phyloP scores from a whole-genome alignment of 306 rosid species.

The Oxytropis ochrocephala region DNA sequence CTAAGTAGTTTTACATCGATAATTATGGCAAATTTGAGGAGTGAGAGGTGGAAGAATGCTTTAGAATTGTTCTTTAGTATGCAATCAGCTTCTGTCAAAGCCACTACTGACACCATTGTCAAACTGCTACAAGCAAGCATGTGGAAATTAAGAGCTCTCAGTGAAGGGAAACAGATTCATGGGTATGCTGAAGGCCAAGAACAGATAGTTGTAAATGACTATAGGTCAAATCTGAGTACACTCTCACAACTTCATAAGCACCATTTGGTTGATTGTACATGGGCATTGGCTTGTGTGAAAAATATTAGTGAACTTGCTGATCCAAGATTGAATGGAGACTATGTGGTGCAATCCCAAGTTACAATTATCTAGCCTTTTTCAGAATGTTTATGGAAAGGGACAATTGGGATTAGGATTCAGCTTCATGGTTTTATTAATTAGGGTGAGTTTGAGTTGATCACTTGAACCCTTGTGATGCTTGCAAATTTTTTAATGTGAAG shows the following conservation, averaged over 20 bases:
- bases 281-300: slow-evolving; percentile 62
- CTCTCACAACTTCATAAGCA: slow-evolving; percentile 90
- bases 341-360: slow-evolving; percentile 18
- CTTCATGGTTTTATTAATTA: too few relatives aligned
- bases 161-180: slow-evolving; percentile 68
- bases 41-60: slow-evolving; percentile 44
- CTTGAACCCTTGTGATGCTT: too few relatives aligned
- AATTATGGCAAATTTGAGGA: slow-evolving; percentile 49
- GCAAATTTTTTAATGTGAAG: too few relatives aligned
- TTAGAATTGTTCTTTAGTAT: slow-evolving; percentile 37
- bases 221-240: slow-evolving; percentile 80
- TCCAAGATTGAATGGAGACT: slow-evolving; percentile 66
- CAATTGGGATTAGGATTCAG: too few relatives aligned
- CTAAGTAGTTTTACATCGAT: too few relatives aligned
- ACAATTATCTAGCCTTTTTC: too few relatives aligned
- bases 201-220: slow-evolving; percentile 78
- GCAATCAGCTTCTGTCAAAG: slow-evolving; percentile 41
- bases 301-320: slow-evolving; percentile 58
- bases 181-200: slow-evolving; percentile 94
- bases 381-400: too few relatives aligned
- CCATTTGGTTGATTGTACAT: slow-evolving; percentile 80
- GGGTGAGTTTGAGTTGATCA: too few relatives aligned
- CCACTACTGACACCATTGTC: slow-evolving; percentile 32
- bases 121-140: slow-evolving; percentile 63
- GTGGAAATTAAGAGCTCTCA: slow-evolving; percentile 62